Base-by-base conservation (phyloP, 2,329 filamentous ascomycete genomes). In the Pezicula rhizophila region DNA sequence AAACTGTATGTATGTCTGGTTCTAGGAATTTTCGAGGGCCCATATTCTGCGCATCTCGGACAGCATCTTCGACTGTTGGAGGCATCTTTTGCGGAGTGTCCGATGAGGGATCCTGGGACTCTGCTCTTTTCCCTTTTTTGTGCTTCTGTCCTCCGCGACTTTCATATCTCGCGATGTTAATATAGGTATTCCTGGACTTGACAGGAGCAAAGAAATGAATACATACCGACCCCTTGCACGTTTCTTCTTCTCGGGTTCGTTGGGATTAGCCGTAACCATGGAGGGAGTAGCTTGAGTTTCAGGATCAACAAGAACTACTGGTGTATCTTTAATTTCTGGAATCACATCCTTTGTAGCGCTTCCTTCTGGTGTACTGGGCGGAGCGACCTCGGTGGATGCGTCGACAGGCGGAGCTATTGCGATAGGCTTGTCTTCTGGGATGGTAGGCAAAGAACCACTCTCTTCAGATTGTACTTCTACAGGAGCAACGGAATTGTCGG, bases 131-230 rank as follows among this genome's bases (percentile, higher is more conserved):
- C 23, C 68, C 69, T 51, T 79, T 79, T 53, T 80, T 78, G 51
- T 85, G 82, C 63, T 85, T 84, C 15, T 79, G 77, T 2, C 87
- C 86, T 18, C 85, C 87, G n/a, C 80, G 76, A 4, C 87, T 87
- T 48, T 86, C 76, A 48, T 86, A 84, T 62, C 81, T 85, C 65
- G 28, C 28, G 8, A 31, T 31, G 28, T 31, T 31, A 31, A 12
- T 31, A 31, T 31, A 84, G 59, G 59, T 61, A 34, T 60, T 53
- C 39, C 70, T 12, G 28, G 11, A 12, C 4, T 31, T 31, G 28
- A 31, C 12, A 10, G 28, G 11, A 12, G 28, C 4, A 12, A 10
- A 31, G 28, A 31, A 31, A 10, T 12, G 11, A 31, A 31, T 31
- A 31, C 28, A 31, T 31, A 31, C 28, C 28, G 28, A 31, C 28